Evolutionary conservation across 192 early-diverging fungal genomes (phyloP), one percentile per base, ranked within the genome.

Genomic region (Chytriomyces confervae): DNA sequence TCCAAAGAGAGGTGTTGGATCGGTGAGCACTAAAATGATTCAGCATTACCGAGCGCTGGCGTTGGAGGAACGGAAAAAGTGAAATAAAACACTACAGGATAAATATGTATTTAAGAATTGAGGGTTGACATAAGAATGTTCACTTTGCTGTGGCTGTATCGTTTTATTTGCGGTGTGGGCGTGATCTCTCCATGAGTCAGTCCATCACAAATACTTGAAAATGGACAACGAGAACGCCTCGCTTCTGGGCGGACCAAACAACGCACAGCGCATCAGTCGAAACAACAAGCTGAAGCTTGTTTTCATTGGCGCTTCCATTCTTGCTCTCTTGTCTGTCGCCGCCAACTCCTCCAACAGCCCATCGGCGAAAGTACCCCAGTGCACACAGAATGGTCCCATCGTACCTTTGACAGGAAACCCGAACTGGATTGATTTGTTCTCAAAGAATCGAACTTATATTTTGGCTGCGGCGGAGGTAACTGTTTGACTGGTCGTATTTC

Each of bases 21-120:
- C 69, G 5, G 80, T 81, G 51, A 66, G 79, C 27, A 72, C 69
- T 23, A 81, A 78, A 61, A 50, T 81, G 80, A 81, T 81, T 77
- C 65, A 80, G 51, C 62, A 78, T 73, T 81, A 81, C 74, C 29
- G 80, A 3, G 77, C 68, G 8, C 24, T 81, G 45, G 80, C 76
- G 13, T 62, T 81, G 66, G 13, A 82, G 27, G 80, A 81, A 53
- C 18, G 61, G 7, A 29, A 43, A 46, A 16, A 44, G 47, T 45
- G 46, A 68, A 68, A 46, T 68, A 68, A 36, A 36, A 36, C 36
- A 36, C 36, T 36, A 36, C 0, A 36, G 1, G 36, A 36, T 36
- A 36, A 36, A 36, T 1, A 0, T 36, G 36, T 36, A 36, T 36
- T 3, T 36, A 36, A 36, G 36, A 36, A 36, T 36, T n/a, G n/a